Conservation (phyloP, 148 eudicot species). For the Rhododendron mucronatum region DNA sequence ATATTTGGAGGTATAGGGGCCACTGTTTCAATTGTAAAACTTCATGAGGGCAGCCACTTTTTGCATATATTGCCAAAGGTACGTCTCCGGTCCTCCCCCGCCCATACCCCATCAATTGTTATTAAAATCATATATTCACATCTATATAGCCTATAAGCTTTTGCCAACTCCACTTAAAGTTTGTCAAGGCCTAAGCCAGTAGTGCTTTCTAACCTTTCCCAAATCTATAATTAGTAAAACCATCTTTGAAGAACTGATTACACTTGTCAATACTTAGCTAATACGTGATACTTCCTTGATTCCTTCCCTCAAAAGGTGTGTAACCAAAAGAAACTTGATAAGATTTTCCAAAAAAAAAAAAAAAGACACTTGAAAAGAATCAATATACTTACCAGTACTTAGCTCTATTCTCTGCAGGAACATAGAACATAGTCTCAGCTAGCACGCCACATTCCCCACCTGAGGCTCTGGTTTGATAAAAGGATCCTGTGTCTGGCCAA, state of each 20-base stretch:
- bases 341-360: too few species aligned
- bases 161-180: not conserved
- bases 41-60: not conserved
- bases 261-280: not conserved
- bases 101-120: not conserved
- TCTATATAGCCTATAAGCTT: not conserved
- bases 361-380: not conserved
- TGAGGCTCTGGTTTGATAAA: constrained; percentile 53
- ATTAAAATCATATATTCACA: not conserved
- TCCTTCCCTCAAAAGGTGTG: not conserved
- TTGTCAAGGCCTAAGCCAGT: not conserved
- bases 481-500: constrained; percentile 73
- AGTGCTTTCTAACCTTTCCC: not conserved
- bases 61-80: too few species aligned
- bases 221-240: not conserved
- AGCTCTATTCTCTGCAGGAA: constrained; percentile 84
- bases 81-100: not conserved
- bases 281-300: not conserved
- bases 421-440: constrained; percentile 76
- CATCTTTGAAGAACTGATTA: not conserved
- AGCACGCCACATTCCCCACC: constrained; percentile 95
- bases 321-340: not conserved
- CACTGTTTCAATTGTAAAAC: not conserved
- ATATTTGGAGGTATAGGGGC: not conserved
- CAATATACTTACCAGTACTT: constrained; percentile 51